Percentiles rank a stretch among this genome's conserved stretches.
phyloP scores from a whole-genome alignment of 345 rosid genomes.

The Linum usitatissimum region DNA sequence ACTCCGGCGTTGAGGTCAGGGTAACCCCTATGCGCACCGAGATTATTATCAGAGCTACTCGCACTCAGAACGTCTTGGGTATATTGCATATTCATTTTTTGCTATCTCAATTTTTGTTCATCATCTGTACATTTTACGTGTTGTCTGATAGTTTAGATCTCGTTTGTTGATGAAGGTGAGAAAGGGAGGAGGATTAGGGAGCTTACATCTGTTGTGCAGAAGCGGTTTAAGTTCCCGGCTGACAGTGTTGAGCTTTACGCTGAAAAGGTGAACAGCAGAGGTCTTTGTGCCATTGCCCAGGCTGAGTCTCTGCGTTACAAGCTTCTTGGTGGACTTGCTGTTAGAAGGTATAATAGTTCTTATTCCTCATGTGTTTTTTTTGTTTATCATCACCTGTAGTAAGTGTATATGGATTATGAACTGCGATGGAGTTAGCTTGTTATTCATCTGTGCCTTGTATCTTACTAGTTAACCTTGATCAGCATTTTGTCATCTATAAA shows the following conservation, averaged over 20 bases:
- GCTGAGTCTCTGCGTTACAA: constrained; percentile 30
- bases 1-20: constrained; percentile 26
- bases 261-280: constrained; percentile 27
- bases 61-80: constrained; percentile 25
- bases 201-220: constrained; percentile 25
- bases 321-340: constrained; percentile 34
- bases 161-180: constrained; percentile 13
- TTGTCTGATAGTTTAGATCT: background rate
- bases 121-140: background rate
- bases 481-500: constrained; percentile 21
- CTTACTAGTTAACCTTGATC: too few species aligned
- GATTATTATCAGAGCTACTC: constrained; percentile 29
- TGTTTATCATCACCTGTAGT: background rate
- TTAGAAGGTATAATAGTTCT: constrained; percentile 13
- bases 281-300: constrained; percentile 30
- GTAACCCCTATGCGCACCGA: constrained; percentile 27
- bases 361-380: background rate
- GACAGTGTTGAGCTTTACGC: constrained; percentile 27
- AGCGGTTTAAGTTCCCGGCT: constrained; percentile 25
- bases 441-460: background rate
- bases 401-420: background rate
- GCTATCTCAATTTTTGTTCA: background rate
- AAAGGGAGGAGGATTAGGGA: constrained; percentile 24
- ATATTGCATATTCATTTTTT: background rate
- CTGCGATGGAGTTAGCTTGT: background rate